These are phyloP conservation scores for Suhomyces ambrosiae DNA, from an alignment of 1,139 yeast species.

Conservation along the genomic window DNA sequence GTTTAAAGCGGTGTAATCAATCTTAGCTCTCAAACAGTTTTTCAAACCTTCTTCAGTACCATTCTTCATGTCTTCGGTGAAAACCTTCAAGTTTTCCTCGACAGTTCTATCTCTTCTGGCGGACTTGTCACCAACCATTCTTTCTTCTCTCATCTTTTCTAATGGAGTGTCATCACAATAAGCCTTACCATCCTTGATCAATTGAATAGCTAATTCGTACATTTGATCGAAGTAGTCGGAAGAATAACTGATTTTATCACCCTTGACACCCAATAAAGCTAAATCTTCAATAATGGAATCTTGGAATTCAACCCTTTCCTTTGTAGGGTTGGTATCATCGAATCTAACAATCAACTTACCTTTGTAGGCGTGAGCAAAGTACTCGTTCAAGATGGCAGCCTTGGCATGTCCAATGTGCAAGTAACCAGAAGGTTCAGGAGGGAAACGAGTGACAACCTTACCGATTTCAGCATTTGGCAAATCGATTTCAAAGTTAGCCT, in stretches of 20 bases:
- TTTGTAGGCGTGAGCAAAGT: constrained; percentile 89
- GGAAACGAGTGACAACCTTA: constrained; percentile 95
- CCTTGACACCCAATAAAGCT: constrained; percentile 84
- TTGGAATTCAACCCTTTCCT: constrained; percentile 91
- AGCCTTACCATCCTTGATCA: constrained; percentile 94
- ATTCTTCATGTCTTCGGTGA: constrained; percentile 86
- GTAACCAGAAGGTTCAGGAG: constrained; percentile 91
- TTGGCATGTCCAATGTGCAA: constrained; percentile 94
- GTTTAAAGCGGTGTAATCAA: constrained; percentile 85
- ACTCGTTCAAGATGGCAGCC: constrained; percentile 93
- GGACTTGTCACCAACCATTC: constrained; percentile 94
- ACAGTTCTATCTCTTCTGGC: constrained; percentile 87
- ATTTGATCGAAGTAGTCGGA: constrained; percentile 89
- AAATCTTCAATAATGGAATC: constrained; percentile 91
- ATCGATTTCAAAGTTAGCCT: constrained; percentile 92
- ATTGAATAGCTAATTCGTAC: constrained; percentile 79
- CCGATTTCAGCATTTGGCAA: constrained; percentile 89
- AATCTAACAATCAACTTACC: constrained; percentile 94
- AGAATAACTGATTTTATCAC: constrained; percentile 83
- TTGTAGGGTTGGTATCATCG: constrained; percentile 96
- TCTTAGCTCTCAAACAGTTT: constrained; percentile 93
- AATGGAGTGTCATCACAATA: constrained; percentile 95
- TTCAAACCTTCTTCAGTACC: constrained; percentile 90
- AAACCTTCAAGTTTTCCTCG: constrained; percentile 84
- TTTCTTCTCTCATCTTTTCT: constrained; percentile 95